Evolutionary conservation across 2,329 filamentous ascomycete genomes (phyloP), one percentile per base, ranked within the genome.

Genomic region (Aspergillus sp.): DNA sequence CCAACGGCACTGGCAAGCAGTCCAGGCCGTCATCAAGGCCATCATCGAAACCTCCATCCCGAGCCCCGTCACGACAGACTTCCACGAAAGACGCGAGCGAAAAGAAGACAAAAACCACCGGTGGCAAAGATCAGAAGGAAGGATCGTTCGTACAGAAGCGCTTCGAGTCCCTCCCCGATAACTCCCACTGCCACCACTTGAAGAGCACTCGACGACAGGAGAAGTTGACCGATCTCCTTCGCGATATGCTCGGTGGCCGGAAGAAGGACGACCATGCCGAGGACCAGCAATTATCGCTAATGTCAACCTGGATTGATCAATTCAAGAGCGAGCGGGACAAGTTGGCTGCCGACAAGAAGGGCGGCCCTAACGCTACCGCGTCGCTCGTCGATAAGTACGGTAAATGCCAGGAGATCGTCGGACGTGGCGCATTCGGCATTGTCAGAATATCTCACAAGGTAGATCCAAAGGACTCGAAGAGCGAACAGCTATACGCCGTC

Each of bases 381-480:
- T 92, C 92, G 0, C 80, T 99, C 48, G 90, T 95, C 1, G 91
- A 98, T 71, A 98, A 98, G 74, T 99, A 99, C 72, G 95, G 95
- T 67, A 98, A 98, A 78, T 98, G 95, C 72, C 93, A 98, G 71
- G 95, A 99, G 74, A 87, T 99, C 34, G 91, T 99, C 22, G 95
- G 95, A 18, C 91, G 93, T 38, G 95, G 95, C 60, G 95, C 95
- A 42, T 99, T 99, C 74, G 95, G 95, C 56, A 96, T 99, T 62
- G 95, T 99, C 63, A 87, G 95, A 60, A 96, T 98, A 74, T 96
- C 93, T 15, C 95, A 98, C 84, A 99, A 99, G 78, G 89, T 91
- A 60, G 84, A 96, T 59, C 89, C 91, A 13, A 90, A 88, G 68
- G 89, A 91, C 66, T 82, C 82, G 30, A 87, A 84, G 67, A 80